Base-by-base conservation (phyloP, 2,329 filamentous ascomycete species). In the Cercospora zeae-maydis region DNA sequence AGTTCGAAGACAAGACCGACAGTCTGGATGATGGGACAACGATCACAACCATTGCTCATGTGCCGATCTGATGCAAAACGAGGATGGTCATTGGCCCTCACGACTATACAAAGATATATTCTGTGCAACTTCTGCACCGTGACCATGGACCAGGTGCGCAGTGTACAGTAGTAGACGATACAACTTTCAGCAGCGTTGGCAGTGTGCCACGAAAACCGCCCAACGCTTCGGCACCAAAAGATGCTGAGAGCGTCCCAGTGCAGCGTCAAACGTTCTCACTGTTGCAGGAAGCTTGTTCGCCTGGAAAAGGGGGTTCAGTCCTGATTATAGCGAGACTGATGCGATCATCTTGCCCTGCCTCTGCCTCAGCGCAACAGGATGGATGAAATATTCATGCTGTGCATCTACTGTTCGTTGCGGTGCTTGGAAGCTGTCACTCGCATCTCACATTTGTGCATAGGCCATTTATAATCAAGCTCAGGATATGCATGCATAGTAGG, bases 21-120 rank as follows among this genome's bases (percentile, higher is more conserved):
- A 77, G 86, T 0, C 74, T 92, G 19, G 79, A 80, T 21, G 89
- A 92, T 74, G 89, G 89, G 0, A 91, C 87, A 0, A 82, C 80
- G 1, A 82, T 91, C 57, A 90, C 85, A 0, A 84, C 51, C 19
- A 63, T 69, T n/a, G 65, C 62, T 11, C 63, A 66, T 49, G 45
- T 66, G 8, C 62, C 67, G 14, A 47, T 63, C 49, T 64, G 33
- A 62, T 27, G 4, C 10, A n/a, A 47, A 33, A 16, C 21, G 39
- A 13, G 13, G 13, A 13, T 13, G 11, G 6, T 2, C 42, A 14
- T 47, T n/a, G 19, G 11, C 14, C 21, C 13, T 8, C 11, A 24
- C 21, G 42, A 47, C 10, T 14, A 47, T 47, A 47, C 42, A 24
- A 14, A 47, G 21, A 10, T 14, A 13, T 4, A 47, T 47, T 27